Conservation (phyloP, 345 rosid genomes). For the Dimocarpus longan region DNA sequence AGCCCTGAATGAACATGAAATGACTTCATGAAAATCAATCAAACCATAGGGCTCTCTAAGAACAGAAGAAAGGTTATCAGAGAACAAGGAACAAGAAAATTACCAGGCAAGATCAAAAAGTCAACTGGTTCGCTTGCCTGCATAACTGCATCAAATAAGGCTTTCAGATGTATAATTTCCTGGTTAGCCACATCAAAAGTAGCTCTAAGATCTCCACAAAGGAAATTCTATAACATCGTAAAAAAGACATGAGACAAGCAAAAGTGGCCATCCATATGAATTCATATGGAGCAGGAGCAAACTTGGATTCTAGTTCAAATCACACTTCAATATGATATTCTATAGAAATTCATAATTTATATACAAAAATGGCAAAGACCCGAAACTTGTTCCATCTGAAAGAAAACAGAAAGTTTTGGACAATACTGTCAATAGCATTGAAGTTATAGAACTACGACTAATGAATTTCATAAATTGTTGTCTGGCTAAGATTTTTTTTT, state of each 20-base stretch:
- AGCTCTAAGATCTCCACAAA: slow-evolving; percentile 2
- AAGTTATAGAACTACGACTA: neutral
- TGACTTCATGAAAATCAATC: neutral
- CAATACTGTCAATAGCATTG: neutral
- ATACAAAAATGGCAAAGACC: neutral
- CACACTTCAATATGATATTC: neutral
- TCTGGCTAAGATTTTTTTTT: neutral
- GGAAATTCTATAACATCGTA: neutral
- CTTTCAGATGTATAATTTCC: neutral
- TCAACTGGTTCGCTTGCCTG: slow-evolving; percentile 45
- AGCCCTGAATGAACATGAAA: slow-evolving; percentile 37
- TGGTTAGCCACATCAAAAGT: neutral
- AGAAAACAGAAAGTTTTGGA: neutral
- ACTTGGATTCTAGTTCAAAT: neutral
- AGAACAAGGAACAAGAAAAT: neutral
- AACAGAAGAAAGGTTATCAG: neutral
- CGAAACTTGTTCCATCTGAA: slow-evolving; percentile 10
- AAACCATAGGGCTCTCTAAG: neutral
- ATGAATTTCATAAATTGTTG: neutral
- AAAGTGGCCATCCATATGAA: neutral
- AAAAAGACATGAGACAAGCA: neutral
- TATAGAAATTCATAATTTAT: neutral
- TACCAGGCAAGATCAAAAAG: slow-evolving; percentile 47
- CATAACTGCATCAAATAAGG: slow-evolving; percentile 40
- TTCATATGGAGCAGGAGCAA: neutral